phyloP scores from a whole-genome alignment of 2,329 filamentous ascomycete genomes.

The Xylaria sp. region DNA sequence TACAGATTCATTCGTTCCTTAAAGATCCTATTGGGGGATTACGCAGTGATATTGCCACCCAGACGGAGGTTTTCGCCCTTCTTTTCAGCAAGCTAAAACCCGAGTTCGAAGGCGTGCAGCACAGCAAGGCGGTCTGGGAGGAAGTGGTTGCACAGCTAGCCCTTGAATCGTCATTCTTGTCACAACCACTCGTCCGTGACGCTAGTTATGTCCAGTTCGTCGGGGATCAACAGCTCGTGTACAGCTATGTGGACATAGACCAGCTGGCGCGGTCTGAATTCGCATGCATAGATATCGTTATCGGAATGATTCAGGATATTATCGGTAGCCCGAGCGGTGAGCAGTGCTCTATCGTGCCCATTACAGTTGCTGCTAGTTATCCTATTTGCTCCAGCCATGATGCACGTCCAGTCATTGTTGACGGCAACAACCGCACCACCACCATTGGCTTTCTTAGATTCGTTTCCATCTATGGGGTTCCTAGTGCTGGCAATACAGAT shows the following conservation, averaged over 20 bases:
- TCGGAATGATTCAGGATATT: slow-evolving; percentile 25
- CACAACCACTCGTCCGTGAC: slow-evolving; percentile 5
- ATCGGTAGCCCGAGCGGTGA: slow-evolving; percentile 8
- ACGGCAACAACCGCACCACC: slow-evolving; percentile 23
- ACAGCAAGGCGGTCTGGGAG: background rate
- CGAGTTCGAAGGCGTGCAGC: slow-evolving; percentile 4
- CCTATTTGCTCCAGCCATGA: slow-evolving; percentile 25
- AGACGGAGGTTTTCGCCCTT: slow-evolving; percentile 9
- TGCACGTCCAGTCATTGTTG: slow-evolving; percentile 19
- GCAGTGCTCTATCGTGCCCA: slow-evolving; percentile 15
- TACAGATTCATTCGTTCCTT: slow-evolving; percentile 22
- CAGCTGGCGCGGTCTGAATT: slow-evolving; percentile 21
- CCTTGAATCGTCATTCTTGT: slow-evolving; percentile 19
- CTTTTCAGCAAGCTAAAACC: slow-evolving; percentile 16
- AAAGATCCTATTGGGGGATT: slow-evolving; percentile 22
- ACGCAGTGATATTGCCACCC: slow-evolving; percentile 13
- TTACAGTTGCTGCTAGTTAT: slow-evolving; percentile 17
- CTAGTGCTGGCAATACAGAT: background rate
- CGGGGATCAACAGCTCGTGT: slow-evolving; percentile 23
- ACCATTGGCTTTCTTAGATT: slow-evolving; percentile 17
- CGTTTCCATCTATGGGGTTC: slow-evolving; percentile 18
- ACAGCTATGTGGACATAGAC: slow-evolving; percentile 27
- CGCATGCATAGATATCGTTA: slow-evolving; percentile 22
- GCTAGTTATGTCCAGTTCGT: slow-evolving; percentile 19
- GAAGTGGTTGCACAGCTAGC: slow-evolving; percentile 20